Conservation (phyloP, 805 yeast genomes). For the Suhomyces kilbournensis region DNA sequence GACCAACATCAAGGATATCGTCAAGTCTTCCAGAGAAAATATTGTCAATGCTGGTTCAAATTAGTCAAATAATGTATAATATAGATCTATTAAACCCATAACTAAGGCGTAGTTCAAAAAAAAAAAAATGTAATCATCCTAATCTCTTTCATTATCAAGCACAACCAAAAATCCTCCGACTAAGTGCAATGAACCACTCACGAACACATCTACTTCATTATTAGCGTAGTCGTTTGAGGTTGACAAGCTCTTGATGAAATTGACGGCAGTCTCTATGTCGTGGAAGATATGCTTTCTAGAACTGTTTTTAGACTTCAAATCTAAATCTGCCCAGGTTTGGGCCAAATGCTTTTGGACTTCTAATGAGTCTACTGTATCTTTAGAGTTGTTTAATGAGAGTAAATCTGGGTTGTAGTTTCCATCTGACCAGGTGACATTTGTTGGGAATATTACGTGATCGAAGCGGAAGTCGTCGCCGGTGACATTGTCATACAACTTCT, state of each 20-base stretch:
- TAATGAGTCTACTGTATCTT: conserved; percentile 73
- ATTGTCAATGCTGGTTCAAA: conserved; percentile 27
- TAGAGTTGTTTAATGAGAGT: conserved; percentile 79
- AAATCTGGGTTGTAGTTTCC: conserved; percentile 80
- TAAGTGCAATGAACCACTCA: conserved; percentile 88
- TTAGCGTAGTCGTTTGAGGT: conserved; percentile 23
- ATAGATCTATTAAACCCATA: conserved; percentile 3
- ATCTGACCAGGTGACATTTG: conserved; percentile 87
- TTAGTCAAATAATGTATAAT: conserved; percentile 7
- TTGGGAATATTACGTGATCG: conserved; percentile 79
- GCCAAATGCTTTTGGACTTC: conserved; percentile 77
- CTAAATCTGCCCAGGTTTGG: conserved; percentile 60
- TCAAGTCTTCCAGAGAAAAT: conserved; percentile 41
- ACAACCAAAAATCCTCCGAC: conserved; percentile 94
- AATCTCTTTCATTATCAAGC: conserved; percentile 49
- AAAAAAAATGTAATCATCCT: not conserved
- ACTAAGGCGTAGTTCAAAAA: not conserved
- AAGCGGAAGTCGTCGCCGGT: conserved; percentile 43
- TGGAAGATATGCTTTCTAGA: conserved; percentile 54
- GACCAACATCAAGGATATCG: conserved; percentile 40
- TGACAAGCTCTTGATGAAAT: conserved; percentile 47
- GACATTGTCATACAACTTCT: conserved; percentile 43
- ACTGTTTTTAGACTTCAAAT: conserved; percentile 23
- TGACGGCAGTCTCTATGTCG: conserved; percentile 73
- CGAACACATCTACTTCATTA: conserved; percentile 64